Evolutionary conservation across 148 eudicot genomes (phyloP), one percentile per base, ranked within the genome.

Genomic region (Salicornia ramosissima): DNA sequence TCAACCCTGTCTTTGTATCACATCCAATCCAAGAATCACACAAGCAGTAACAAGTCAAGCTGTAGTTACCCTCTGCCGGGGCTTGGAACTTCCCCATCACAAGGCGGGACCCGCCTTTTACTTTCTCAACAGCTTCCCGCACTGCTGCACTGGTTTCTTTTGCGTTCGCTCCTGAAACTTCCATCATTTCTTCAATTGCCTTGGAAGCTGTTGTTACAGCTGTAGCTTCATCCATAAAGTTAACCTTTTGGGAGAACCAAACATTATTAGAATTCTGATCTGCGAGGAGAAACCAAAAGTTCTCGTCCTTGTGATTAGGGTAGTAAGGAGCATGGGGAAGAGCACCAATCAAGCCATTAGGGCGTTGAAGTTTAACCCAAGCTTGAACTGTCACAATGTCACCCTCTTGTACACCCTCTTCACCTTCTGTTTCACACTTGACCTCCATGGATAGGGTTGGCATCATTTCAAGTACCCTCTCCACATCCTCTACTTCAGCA

Each of bases 21-120:
- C 92, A 89, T 11, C 97, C 93, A 46, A 89, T 76, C 97, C 97
- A 92, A 5, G 97, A 79, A 64, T 92, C 97, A 29, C 97, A 86
- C 73, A 89, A 39, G 73, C 89, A 79, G 65, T 75, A 85, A 64
- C 86, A 80, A 28, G 74, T 80, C 74, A 92, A 73, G 72, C 75
- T 81, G 68, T 87, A 92, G 65, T 72, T 89, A 25, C 97, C 97
- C 75, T 87, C 92, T 0, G 79, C 75, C 1, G 88, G 84, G 36
- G 97, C 97, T 75, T 80, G 83, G 79, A 92, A 87, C 76, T 87
- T 86, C 9, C 97, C 97, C 84, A 86, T 80, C 24, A 84, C 86
- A 4, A 92, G 79, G 8, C 97, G 79, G 5, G 88, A 80, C 73
- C 97, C 97, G 19, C 81, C 64, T 80, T 74, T 89, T 5, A 92